These are phyloP conservation scores for Eucalyptus decipiens DNA, from an alignment of 345 rosid genomes.

Conservation along the genomic window DNA sequence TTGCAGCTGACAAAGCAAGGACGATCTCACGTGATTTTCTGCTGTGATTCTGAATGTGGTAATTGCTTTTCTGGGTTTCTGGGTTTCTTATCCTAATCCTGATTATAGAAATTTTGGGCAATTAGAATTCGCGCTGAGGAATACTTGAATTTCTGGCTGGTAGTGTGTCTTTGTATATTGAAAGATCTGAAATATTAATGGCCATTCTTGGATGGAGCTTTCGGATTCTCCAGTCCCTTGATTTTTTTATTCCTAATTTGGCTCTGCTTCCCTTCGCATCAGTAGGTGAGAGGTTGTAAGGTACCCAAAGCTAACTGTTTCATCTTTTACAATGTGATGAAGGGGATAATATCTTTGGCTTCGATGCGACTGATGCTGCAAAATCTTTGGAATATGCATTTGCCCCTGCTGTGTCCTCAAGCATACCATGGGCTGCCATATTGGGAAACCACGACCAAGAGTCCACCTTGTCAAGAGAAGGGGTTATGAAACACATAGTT, in stretches of 20 bases:
- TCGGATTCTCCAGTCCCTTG: background rate
- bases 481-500: slow-evolving; percentile 70
- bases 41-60: background rate
- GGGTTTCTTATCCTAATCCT: background rate
- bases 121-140: background rate
- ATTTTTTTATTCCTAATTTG: background rate
- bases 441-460: slow-evolving; percentile 92
- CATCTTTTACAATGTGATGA: background rate
- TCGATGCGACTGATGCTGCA: slow-evolving; percentile 51
- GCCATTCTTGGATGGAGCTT: background rate
- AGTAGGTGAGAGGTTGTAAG: background rate
- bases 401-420: slow-evolving; percentile 62
- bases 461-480: slow-evolving; percentile 65
- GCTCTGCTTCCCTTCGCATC: background rate
- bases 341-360: slow-evolving; percentile 76
- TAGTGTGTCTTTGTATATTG: background rate
- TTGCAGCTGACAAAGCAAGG: background rate
- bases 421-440: slow-evolving; percentile 85
- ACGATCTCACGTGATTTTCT: background rate
- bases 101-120: background rate
- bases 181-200: background rate
- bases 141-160: background rate
- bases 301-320: background rate
- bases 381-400: slow-evolving; percentile 60
- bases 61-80: background rate